Evolutionary conservation across 768 basidiomycete genomes (phyloP), one percentile per base, ranked within the genome.

Genomic region (Leccinum boreale): DNA sequence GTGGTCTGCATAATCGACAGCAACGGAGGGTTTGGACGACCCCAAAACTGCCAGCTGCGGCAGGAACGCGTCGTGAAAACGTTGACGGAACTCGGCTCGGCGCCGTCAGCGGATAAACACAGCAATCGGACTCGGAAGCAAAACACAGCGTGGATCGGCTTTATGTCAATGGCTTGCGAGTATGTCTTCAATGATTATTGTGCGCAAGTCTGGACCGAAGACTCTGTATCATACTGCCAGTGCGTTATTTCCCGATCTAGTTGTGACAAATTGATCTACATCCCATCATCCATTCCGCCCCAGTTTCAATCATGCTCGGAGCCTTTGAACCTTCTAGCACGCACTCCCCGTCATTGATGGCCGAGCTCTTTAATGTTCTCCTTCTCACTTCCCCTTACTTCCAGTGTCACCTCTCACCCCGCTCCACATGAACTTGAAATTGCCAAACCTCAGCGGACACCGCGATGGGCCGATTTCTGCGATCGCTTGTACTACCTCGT

Each of bases 401-500:
- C 42, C 19, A 44, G n/a, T 42, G 9, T 50, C 35, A 17, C 53
- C 28, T 14, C 42, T 44, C 42, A 44, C 11, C 42, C 42, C 19
- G 10, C 42, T 44, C 42, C 65, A 69, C 59, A 64, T 64, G 62
- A 58, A 64, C 55, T 54, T 39, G 17, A 58, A 64, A 56, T 54
- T 39, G 33, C 33, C 33, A 39, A 31, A 31, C 53, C 24, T 44
- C 49, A 48, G 49, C 48, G 53, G 57, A 17, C 42, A 50, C 54
- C 50, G 35, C 58, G 51, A 59, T 50, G 52, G 29, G 66, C 51
- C 58, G 54, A 65, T 58, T 56, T 45, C 52, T 61, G 54, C 52
- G 62, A 66, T 68, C 64, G 64, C 46, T 44, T 62, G 35, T 45
- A 67, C 29, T 46, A 67, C 77, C 77, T 74, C 76, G 72, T 79